Base-by-base conservation (phyloP, 495 filamentous ascomycete genomes). In the Penicillium lividum region DNA sequence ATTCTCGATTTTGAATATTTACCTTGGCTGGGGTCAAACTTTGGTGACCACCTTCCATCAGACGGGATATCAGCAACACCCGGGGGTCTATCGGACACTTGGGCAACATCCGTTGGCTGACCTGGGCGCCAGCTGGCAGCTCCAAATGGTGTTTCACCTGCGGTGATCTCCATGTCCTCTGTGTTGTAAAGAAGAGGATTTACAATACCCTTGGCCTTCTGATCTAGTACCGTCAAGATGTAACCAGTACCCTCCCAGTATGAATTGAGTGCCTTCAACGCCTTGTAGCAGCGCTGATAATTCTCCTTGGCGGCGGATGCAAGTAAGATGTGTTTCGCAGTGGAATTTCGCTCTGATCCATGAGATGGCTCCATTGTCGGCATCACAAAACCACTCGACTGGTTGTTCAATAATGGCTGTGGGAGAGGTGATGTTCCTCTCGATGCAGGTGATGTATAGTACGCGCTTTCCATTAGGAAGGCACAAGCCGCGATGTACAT, bases 401-500 rank as follows among this genome's bases (percentile, higher is more conserved):
- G 70, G 27, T 75, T 73, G 3, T 69, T 51, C 18, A 78, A 63
- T 9, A 78, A 54, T 29, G 75, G 58, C 15, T 72, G 68, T 4
- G 62, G 65, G 2, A 66, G 65, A 36, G 74, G 67, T 0, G 73
- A 72, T 3, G 61, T 65, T 31, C 66, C 60, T 22, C 68, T 52
- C 1, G 75, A 77, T 2, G 74, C 70, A n/a, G 75, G 71, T 4
- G 64, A 74, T 0, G 74, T 66, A 54, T 79, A 79, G 42, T 78
- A 75, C n/a, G 75, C 84, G 15, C 88, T 88, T 63, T 95, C 90
- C 79, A 90, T 88, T 15, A 95, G 73, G 61, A 95, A 95, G 5
- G 90, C 90, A 65, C 90, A 93, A 7, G 89, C 91, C 4, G 90
- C 90, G 63, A 95, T 92, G 66, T 93, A 95, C 66, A 95, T 92